phyloP scores from a whole-genome alignment of 768 basidiomycete species.

The Cystofilobasidium macerans region DNA sequence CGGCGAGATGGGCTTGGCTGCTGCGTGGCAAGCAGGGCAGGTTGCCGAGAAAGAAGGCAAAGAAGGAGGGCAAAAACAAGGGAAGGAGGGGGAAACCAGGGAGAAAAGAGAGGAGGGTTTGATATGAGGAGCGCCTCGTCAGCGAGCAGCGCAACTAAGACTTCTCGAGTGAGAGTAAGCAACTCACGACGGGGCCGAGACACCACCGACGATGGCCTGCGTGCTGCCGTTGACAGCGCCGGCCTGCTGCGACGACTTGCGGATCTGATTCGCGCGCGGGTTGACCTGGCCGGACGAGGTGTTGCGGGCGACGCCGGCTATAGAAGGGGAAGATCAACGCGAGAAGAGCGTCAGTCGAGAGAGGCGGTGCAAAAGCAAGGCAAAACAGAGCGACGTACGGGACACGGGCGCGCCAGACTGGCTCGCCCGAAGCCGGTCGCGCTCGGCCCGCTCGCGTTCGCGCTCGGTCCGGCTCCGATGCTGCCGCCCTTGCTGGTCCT shows the following conservation, averaged over 20 bases:
- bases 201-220: conserved; percentile 26
- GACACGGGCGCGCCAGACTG: conserved; percentile 6
- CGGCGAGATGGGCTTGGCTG: background rate
- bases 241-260: conserved; percentile 18
- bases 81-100: conserved; percentile 1
- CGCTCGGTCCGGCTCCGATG: conserved; percentile 26
- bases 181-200: conserved; percentile 24
- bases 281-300: conserved; percentile 5
- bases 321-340: background rate
- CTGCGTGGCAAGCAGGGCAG: background rate
- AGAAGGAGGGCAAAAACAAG: background rate
- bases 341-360: background rate
- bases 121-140: background rate
- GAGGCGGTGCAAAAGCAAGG: background rate
- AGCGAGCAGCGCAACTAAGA: background rate
- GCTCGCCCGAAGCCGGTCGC: conserved; percentile 17
- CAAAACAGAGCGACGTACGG: conserved; percentile 2
- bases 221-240: conserved; percentile 23
- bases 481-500: conserved; percentile 17
- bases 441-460: conserved; percentile 24
- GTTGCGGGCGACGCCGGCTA: conserved; percentile 19
- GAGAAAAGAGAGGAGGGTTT: conserved; percentile 11
- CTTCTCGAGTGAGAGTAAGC: background rate
- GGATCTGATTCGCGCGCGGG: conserved; percentile 5
- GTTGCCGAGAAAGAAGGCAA: background rate